Percentiles rank a stretch among this genome's conserved stretches.
These are phyloP conservation scores for Fragaria nilgerrensis DNA, from an alignment of 306 rosid species.

Conservation along the genomic window DNA sequence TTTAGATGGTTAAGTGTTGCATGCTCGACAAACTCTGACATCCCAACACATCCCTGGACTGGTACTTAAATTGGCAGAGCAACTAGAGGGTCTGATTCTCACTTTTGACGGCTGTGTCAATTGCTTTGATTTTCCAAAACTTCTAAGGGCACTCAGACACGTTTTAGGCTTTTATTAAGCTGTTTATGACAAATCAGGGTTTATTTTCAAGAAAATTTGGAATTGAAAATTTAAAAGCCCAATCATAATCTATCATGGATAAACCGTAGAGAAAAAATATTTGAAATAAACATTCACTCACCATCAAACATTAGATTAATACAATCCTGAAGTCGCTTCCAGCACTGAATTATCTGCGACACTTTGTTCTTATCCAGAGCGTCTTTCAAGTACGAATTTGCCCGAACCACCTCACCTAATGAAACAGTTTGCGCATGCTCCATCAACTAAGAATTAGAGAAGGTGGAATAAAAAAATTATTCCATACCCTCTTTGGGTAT, in stretches of 20 bases:
- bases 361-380: conserved; percentile 48
- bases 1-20: background rate
- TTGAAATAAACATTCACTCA: conserved; percentile 31
- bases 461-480: background rate
- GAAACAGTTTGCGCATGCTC: conserved; percentile 87
- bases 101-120: background rate
- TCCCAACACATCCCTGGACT: background rate
- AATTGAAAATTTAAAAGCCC: background rate
- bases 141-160: background rate
- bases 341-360: conserved; percentile 38
- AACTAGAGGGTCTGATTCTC: too few species aligned
- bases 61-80: too few species aligned
- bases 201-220: background rate
- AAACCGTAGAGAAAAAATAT: background rate
- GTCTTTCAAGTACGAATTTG: conserved; percentile 57
- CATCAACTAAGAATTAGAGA: conserved; percentile 51
- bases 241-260: background rate
- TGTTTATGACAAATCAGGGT: background rate
- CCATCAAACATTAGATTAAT: conserved; percentile 71
- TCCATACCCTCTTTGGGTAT: background rate
- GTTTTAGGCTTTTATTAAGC: background rate
- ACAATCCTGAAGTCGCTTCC: conserved; percentile 90
- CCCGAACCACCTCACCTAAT: conserved; percentile 63
- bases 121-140: background rate
- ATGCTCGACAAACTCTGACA: background rate